phyloP scores from a whole-genome alignment of 495 filamentous ascomycete species.

The Podospora australis region DNA sequence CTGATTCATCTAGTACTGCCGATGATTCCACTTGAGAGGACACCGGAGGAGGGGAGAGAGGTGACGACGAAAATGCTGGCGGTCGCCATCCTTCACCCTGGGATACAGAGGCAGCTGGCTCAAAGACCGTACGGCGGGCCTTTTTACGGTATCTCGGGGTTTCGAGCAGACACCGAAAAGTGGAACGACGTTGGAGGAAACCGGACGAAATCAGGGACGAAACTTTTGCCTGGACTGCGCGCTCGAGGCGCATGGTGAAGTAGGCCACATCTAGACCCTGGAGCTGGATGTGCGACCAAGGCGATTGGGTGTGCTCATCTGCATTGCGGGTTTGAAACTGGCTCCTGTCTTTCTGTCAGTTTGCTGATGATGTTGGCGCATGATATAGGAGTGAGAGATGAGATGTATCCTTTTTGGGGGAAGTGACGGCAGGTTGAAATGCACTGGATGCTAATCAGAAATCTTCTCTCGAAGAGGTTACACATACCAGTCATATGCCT shows the following conservation, averaged over 20 bases:
- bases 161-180: neutral
- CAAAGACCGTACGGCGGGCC: neutral
- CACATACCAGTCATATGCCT: conserved; percentile 5
- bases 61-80: no score
- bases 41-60: no score
- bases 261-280: conserved; percentile 9
- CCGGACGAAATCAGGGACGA: neutral
- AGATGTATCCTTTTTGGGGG: neutral
- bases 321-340: conserved; percentile 4
- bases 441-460: no score
- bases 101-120: neutral
- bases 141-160: neutral
- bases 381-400: neutral
- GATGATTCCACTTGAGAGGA: no score
- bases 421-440: no score
- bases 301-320: neutral
- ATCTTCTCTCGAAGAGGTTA: neutral
- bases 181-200: neutral
- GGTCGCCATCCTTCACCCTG: conserved; percentile 11
- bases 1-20: neutral
- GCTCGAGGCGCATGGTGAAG: conserved; percentile 11
- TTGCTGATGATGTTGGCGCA: neutral
- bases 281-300: no score
- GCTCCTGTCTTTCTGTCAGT: neutral
- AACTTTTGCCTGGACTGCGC: neutral